Evolutionary conservation across 2,329 filamentous ascomycete species (phyloP), one percentile per base, ranked within the genome.

Genomic region (Didymella lethalis): DNA sequence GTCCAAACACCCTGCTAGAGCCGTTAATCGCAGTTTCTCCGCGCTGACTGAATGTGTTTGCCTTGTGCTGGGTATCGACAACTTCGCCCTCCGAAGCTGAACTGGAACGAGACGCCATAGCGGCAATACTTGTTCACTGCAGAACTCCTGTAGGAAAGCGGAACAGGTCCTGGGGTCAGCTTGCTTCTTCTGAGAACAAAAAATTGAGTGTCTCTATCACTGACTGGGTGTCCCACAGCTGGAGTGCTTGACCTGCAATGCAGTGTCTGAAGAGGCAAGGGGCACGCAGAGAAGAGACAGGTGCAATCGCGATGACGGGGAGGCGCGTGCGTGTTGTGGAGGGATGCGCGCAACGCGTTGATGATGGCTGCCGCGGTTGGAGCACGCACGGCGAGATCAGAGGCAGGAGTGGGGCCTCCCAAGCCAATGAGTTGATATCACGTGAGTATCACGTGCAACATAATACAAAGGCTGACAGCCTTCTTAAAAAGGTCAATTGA

Each of bases 221-320:
- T 76, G 72, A 76, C 73, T 76, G 70, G 63, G 59, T 71, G 66
- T 71, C 70, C 69, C 67, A 61, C 51, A 67, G 63, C 59, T 63
- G 59, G 61, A 65, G 64, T 56, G 64, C 57, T 67, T 61, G 52
- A 64, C 63, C 62, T 56, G 64, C 65, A 63, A 62, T 61, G 62
- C 58, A 63, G 63, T 60, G 63, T 61, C 52, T 64, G 57, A 44
- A 61, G 53, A 67, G 66, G 62, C 63, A 69, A 62, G 61, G 63
- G 65, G 60, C 64, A 68, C 67, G 65, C 67, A 72, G 63, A 62
- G 41, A 65, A 58, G 53, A 67, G 64, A 69, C 62, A 68, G 63
- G 64, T 59, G 69, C 69, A 60, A 68, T 60, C 54, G 59, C 51
- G 51, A 56, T 48, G 23, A 51, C 31, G 40, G 57, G 14, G 25